These are phyloP conservation scores for Phellinidium pouzarii DNA, from an alignment of 1,284 basidiomycete species.

Conservation along the genomic window DNA sequence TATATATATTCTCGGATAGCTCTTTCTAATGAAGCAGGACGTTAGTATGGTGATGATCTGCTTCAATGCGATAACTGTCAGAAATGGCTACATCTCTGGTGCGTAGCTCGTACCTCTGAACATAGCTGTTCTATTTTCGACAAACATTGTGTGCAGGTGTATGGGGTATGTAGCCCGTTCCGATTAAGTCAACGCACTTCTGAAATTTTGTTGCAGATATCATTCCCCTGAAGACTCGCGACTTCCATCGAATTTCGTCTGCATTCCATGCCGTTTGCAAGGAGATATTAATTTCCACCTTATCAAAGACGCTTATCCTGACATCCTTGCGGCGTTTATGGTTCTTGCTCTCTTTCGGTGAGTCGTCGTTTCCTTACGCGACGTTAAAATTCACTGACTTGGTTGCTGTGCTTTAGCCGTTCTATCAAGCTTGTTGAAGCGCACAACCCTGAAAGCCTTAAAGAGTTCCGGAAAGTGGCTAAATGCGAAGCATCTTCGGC, in stretches of 20 bases:
- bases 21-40: background rate
- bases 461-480: slow-evolving; percentile 50
- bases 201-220: slow-evolving; percentile 38
- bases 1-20: slow-evolving; percentile 1
- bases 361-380: slow-evolving; percentile 14
- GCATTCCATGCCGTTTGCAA: slow-evolving; percentile 65
- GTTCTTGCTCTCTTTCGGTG: slow-evolving; percentile 67
- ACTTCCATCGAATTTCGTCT: slow-evolving; percentile 51
- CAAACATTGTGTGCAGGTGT: slow-evolving; percentile 45
- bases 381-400: slow-evolving; percentile 1
- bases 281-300: slow-evolving; percentile 61
- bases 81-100: slow-evolving; percentile 73
- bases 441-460: slow-evolving; percentile 38
- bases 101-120: slow-evolving; percentile 21
- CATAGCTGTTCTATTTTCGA: background rate
- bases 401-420: slow-evolving; percentile 38
- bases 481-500: slow-evolving; percentile 51
- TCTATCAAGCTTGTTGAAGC: slow-evolving; percentile 66
- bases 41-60: slow-evolving; percentile 43
- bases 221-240: slow-evolving; percentile 50
- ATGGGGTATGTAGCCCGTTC: slow-evolving; percentile 48
- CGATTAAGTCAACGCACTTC: background rate
- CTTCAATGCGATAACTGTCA: slow-evolving; percentile 64
- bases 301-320: slow-evolving; percentile 51
- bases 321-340: slow-evolving; percentile 55